These are phyloP conservation scores for Yarrowia bubula DNA, from an alignment of 805 yeast genomes.

Conservation along the genomic window DNA sequence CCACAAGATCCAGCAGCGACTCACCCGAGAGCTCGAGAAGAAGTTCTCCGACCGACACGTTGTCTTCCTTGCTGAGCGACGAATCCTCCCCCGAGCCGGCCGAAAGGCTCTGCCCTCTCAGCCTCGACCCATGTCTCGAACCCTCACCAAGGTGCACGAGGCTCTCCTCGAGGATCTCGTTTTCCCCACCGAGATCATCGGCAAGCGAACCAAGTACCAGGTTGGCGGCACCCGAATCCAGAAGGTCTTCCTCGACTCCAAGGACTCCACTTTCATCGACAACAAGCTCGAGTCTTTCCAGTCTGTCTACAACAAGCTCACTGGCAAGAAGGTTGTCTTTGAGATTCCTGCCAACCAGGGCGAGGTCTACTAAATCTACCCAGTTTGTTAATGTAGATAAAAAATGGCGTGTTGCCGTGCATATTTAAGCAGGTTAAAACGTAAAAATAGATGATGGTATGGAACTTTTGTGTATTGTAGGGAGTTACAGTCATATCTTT, in stretches of 20 bases:
- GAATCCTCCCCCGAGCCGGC: conserved; percentile 98
- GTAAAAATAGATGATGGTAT: conserved; percentile 26
- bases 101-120: conserved; percentile 86
- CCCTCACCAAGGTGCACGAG: conserved; percentile 98
- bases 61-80: conserved; percentile 98
- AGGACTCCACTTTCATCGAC: conserved; percentile 95
- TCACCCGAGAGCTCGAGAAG: conserved; percentile 99
- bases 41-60: conserved; percentile 99
- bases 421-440: neutral
- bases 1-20: conserved; percentile 88
- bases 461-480: neutral
- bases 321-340: conserved; percentile 99
- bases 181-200: conserved; percentile 98
- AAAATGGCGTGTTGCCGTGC: conserved; percentile 26
- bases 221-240: conserved; percentile 99
- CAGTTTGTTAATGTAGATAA: neutral
- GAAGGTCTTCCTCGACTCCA: conserved; percentile 95
- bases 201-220: conserved; percentile 98
- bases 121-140: conserved; percentile 99
- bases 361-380: conserved; percentile 39
- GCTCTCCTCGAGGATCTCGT: conserved; percentile 98
- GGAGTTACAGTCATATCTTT: neutral
- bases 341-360: conserved; percentile 65
- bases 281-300: conserved; percentile 99
- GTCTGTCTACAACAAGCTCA: conserved; percentile 95